Evolutionary conservation across 2,329 filamentous ascomycete genomes (phyloP).

Genomic region (Zymoseptoria ardabiliae): DNA sequence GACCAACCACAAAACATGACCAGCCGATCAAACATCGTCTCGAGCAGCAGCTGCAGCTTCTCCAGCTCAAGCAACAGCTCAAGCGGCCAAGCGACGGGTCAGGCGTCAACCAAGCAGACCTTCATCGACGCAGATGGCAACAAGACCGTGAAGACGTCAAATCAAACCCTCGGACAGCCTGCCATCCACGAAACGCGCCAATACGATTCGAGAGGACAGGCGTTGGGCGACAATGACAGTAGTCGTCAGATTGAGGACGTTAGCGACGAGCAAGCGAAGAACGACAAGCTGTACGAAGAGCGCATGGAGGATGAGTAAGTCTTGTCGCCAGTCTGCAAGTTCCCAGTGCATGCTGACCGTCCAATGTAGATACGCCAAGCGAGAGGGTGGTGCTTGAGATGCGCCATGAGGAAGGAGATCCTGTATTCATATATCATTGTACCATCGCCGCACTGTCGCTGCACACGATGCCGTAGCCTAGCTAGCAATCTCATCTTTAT

Average conservation of each 20-base stretch:
- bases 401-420: not conserved
- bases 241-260: conserved; percentile 25
- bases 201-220: conserved; percentile 26
- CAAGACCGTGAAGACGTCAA: conserved; percentile 21
- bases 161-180: conserved; percentile 26
- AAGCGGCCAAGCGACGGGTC: conserved; percentile 19
- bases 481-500: conserved; percentile 25
- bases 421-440: not conserved
- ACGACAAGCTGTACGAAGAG: conserved; percentile 23
- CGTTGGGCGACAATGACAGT: conserved; percentile 12
- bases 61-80: conserved; percentile 19
- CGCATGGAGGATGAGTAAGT: conserved; percentile 25
- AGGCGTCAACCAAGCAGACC: conserved; percentile 16
- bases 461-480: conserved; percentile 7
- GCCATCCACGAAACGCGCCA: conserved; percentile 21
- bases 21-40: conserved; percentile 11
- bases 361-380: conserved; percentile 23
- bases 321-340: not conserved
- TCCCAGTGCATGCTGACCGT: conserved; percentile 4
- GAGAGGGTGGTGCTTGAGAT: conserved; percentile 26
- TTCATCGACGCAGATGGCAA: conserved; percentile 24
- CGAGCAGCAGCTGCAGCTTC: conserved; percentile 17
- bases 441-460: not conserved
- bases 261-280: conserved; percentile 18
- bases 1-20: conserved; percentile 1